Evolutionary conservation across 2,329 filamentous ascomycete species (phyloP).

Genomic region (Escovopsis sp.): DNA sequence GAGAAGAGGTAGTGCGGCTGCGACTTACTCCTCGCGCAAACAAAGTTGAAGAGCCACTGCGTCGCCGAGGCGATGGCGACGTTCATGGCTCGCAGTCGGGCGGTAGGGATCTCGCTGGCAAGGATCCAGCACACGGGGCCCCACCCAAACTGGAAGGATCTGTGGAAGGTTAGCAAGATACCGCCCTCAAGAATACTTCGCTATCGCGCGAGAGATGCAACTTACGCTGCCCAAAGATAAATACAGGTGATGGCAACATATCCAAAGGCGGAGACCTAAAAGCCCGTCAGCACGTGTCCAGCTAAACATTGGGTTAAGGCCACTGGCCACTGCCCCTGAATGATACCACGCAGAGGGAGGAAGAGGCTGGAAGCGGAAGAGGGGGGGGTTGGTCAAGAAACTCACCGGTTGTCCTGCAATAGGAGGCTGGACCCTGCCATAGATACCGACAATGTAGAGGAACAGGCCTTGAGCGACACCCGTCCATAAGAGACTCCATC

Average conservation of each 20-base stretch:
- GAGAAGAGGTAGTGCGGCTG: background rate
- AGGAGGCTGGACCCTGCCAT: constrained; percentile 47
- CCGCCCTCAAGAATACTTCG: constrained; percentile 3
- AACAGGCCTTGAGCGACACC: constrained; percentile 43
- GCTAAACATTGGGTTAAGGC: too few relatives aligned
- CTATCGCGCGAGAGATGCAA: constrained; percentile 1
- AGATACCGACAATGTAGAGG: constrained; percentile 60
- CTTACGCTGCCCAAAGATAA: constrained; percentile 49
- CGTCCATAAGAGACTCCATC: constrained; percentile 46
- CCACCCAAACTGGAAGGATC: constrained; percentile 55
- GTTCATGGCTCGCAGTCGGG: constrained; percentile 48
- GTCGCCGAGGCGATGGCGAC: constrained; percentile 53
- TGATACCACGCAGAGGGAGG: too few relatives aligned
- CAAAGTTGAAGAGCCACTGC: constrained; percentile 62
- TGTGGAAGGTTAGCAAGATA: constrained; percentile 45
- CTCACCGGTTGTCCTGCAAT: constrained; percentile 29
- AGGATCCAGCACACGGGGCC: constrained; percentile 61
- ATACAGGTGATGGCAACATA: constrained; percentile 58
- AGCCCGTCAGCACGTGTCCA: too few relatives aligned
- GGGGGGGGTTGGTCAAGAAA: too few relatives aligned
- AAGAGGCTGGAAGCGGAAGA: too few relatives aligned
- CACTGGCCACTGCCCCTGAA: too few relatives aligned
- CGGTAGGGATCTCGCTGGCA: constrained; percentile 51
- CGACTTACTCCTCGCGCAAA: constrained; percentile 41
- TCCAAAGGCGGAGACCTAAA: constrained; percentile 43